Conservation (phyloP, 2,329 filamentous ascomycete species). For the Biscogniauxia mediterranea region DNA sequence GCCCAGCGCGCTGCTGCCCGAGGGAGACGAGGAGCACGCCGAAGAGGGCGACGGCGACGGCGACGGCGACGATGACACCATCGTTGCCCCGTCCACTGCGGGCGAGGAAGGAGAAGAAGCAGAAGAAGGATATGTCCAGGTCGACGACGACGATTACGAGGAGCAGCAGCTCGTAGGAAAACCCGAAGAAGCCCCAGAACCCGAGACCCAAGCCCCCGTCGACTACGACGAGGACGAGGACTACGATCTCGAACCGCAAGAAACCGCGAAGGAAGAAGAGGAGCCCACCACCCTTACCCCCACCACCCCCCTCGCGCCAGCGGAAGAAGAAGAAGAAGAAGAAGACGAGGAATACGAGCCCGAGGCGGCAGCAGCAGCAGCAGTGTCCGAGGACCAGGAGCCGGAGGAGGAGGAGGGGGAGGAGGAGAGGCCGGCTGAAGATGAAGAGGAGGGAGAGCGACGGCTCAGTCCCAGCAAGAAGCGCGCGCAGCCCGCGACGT, state of each 20-base stretch:
- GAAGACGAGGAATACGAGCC: not conserved
- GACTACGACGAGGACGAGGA: no score
- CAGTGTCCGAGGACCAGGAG: no score
- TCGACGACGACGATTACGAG: no score
- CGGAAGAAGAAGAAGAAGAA: not conserved
- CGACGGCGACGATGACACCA: not conserved
- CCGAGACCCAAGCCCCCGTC: no score
- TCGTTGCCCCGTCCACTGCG: no score
- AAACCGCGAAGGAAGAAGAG: no score
- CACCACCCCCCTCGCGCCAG: no score
- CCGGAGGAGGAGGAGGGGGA: not conserved
- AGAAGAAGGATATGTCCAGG: not conserved
- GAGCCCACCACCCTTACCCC: no score
- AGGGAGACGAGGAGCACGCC: constrained; percentile 1
- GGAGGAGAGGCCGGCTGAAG: not conserved
- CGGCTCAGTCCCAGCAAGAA: not conserved
- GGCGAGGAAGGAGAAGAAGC: not conserved
- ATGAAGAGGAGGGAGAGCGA: not conserved
- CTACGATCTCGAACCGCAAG: no score
- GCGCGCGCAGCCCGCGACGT: not conserved
- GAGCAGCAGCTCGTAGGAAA: no score
- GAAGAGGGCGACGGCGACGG: not conserved
- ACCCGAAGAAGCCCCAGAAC: no score
- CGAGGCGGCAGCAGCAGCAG: no score
- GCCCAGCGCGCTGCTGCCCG: not conserved